A percentile compares a stretch with the other conserved stretches of the same genome.
These are phyloP conservation scores for Favolaschia claudopus DNA, from an alignment of 768 basidiomycete genomes.

Conservation along the genomic window DNA sequence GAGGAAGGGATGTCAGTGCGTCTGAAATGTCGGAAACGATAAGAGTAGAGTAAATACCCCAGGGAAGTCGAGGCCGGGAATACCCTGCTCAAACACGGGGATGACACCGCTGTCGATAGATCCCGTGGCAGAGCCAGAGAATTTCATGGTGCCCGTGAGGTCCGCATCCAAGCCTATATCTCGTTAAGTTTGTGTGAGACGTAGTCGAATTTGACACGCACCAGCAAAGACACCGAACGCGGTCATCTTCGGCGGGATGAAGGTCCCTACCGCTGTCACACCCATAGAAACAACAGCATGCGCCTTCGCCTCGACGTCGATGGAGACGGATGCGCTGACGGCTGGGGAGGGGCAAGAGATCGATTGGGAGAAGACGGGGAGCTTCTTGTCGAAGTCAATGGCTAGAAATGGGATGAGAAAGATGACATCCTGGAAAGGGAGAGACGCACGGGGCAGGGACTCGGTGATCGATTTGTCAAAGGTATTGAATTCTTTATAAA, in stretches of 20 bases:
- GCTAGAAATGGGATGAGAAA: not conserved
- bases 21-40: not conserved
- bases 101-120: constrained; percentile 37
- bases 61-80: constrained; percentile 43
- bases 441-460: constrained; percentile 24
- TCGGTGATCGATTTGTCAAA: constrained; percentile 29
- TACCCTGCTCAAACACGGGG: constrained; percentile 38
- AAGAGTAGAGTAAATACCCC: too few species aligned
- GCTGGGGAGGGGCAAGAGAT: constrained; percentile 27
- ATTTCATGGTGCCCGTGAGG: constrained; percentile 37
- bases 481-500: constrained; percentile 27
- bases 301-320: constrained; percentile 30
- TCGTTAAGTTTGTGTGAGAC: not conserved
- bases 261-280: constrained; percentile 30
- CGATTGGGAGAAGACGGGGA: constrained; percentile 27
- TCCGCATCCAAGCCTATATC: constrained; percentile 33
- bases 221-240: constrained; percentile 38
- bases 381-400: constrained; percentile 29
- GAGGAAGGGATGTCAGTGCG: not conserved
- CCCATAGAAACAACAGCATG: constrained; percentile 33
- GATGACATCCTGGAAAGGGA: not conserved
- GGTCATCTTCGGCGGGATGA: constrained; percentile 43
- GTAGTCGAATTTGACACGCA: constrained; percentile 10
- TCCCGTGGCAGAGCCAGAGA: constrained; percentile 36
- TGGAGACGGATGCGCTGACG: constrained; percentile 24